A percentile compares a stretch with the other conserved stretches of the same genome.
phyloP scores from a whole-genome alignment of 495 filamentous ascomycete genomes.

The Penicillium cataractarum region DNA sequence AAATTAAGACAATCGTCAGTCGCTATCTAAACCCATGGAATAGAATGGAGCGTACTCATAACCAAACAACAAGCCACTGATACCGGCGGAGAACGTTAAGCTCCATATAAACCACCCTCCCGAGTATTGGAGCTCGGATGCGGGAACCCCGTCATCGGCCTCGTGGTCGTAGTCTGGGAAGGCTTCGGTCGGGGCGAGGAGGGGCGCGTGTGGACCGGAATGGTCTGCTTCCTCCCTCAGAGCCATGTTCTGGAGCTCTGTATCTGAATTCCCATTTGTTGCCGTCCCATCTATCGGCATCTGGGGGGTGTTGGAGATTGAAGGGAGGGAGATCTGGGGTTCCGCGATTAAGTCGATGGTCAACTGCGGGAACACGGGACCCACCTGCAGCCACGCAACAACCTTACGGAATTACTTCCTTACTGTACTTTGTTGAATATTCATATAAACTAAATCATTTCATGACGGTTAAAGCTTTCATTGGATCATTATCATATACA shows the following conservation, averaged over 20 bases:
- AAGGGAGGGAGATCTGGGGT: conserved; percentile 15
- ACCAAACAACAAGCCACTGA: conserved; percentile 86
- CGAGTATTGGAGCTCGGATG: conserved; percentile 25
- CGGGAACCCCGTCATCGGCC: conserved; percentile 14
- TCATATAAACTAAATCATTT: background rate
- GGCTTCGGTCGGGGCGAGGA: conserved; percentile 30
- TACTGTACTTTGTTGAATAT: background rate
- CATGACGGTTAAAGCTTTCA: background rate
- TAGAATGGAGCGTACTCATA: conserved; percentile 60
- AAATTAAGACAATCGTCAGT: conserved; percentile 23
- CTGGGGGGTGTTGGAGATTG: background rate
- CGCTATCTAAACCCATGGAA: conserved; percentile 8
- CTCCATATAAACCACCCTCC: conserved; percentile 65
- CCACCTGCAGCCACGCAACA: background rate
- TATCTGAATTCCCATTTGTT: conserved; percentile 13
- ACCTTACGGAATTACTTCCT: background rate
- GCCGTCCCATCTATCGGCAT: conserved; percentile 1
- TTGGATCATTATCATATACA: conserved; percentile 5
- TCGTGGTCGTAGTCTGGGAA: conserved; percentile 17
- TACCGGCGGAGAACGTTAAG: conserved; percentile 77
- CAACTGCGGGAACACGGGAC: conserved; percentile 11
- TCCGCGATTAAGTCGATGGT: conserved; percentile 15
- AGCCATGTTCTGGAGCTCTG: conserved; percentile 29
- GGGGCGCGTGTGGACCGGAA: conserved; percentile 32
- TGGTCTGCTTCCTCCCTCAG: conserved; percentile 28